A percentile compares a stretch with the other conserved stretches of the same genome.
These are phyloP conservation scores for Diaporthe destruens DNA, from an alignment of 2,329 filamentous ascomycete genomes.

Conservation along the genomic window DNA sequence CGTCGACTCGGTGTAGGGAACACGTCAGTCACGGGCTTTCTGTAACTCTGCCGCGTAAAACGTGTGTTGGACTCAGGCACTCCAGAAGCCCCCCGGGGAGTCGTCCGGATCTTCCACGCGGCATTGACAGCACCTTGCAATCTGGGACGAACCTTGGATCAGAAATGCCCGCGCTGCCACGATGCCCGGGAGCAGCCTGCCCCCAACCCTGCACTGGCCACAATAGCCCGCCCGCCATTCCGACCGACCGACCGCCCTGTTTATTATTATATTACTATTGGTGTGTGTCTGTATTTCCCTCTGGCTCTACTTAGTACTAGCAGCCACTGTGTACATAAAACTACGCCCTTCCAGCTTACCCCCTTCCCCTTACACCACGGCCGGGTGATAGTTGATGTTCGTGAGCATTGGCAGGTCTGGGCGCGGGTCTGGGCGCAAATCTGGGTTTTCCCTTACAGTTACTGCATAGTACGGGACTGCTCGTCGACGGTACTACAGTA, in stretches of 20 bases:
- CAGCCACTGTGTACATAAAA: no score
- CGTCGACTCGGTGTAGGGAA: conserved; percentile 38
- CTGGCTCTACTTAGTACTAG: no score
- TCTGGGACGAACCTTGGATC: conserved; percentile 25
- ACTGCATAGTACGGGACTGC: no score
- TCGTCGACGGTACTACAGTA: neutral
- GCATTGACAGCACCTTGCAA: conserved; percentile 5
- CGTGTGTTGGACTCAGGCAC: conserved; percentile 3
- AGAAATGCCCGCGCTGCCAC: conserved; percentile 5
- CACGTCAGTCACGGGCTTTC: conserved; percentile 17
- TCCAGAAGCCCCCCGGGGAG: conserved; percentile 11
- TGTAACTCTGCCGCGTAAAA: conserved; percentile 36
- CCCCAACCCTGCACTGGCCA: conserved; percentile 10
- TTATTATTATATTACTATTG: conserved; percentile 21
- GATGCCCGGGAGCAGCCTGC: neutral
- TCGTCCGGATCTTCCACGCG: conserved; percentile 30
- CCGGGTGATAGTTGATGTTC: neutral
- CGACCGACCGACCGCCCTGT: conserved; percentile 11
- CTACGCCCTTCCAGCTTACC: conserved; percentile 25
- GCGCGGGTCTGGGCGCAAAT: conserved; percentile 25
- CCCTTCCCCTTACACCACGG: conserved; percentile 8
- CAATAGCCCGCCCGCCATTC: conserved; percentile 15
- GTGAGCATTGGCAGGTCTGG: conserved; percentile 29
- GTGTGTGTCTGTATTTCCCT: neutral
- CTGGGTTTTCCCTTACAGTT: neutral